Evolutionary conservation across 192 early-diverging fungal species (phyloP).

Genomic region (Linnemannia elongata): DNA sequence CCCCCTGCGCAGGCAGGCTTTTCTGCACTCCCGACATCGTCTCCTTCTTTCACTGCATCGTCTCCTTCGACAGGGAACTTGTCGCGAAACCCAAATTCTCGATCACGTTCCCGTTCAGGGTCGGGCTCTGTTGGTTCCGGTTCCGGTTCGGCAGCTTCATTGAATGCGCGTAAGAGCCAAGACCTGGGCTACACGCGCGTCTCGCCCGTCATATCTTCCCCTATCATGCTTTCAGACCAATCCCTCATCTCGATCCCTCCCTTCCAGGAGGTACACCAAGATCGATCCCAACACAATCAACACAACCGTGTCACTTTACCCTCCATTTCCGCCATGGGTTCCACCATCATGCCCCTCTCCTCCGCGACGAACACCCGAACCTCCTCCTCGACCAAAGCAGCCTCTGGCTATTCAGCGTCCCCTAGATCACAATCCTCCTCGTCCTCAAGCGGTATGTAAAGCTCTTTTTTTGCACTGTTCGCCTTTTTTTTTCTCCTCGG

Average conservation of each 20-base stretch:
- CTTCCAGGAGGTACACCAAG: conserved; percentile 36
- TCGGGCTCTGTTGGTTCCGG: conserved; percentile 36
- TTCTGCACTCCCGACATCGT: neutral
- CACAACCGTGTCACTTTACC: conserved; percentile 23
- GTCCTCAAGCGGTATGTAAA: neutral
- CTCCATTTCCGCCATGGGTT: conserved; percentile 32
- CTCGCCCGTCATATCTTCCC: conserved; percentile 29
- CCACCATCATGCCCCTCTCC: conserved; percentile 21
- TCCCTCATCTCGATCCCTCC: conserved; percentile 52
- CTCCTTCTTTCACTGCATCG: neutral
- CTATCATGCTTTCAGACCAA: conserved; percentile 43
- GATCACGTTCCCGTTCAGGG: conserved; percentile 39
- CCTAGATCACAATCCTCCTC: neutral
- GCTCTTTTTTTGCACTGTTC: neutral
- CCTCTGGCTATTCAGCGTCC: neutral
- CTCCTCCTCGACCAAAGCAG: conserved; percentile 9
- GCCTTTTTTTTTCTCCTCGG: neutral
- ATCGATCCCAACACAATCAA: conserved; percentile 13
- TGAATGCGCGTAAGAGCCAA: neutral
- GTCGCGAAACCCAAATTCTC: conserved; percentile 7
- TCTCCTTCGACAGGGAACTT: neutral
- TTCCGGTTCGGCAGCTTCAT: conserved; percentile 8
- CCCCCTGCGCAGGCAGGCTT: neutral
- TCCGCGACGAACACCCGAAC: conserved; percentile 4
- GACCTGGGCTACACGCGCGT: conserved; percentile 25